Conservation (phyloP, 2,329 filamentous ascomycete species). For the Pyrenophora graminea region DNA sequence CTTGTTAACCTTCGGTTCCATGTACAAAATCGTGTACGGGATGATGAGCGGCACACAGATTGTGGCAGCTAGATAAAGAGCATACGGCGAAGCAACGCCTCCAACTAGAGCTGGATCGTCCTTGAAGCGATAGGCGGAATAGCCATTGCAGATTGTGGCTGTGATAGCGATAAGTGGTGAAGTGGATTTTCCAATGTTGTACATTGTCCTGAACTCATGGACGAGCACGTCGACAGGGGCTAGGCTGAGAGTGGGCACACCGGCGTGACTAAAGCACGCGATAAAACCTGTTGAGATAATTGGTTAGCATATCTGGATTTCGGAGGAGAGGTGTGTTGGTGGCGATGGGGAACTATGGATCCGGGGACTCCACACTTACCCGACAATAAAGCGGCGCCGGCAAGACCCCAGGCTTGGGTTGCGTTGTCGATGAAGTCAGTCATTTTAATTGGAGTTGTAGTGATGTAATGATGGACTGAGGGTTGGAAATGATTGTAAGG, state of each 20-base stretch:
- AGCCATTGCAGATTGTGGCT: slow-evolving; percentile 6
- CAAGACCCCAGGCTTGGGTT: neutral
- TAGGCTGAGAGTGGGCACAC: slow-evolving; percentile 6
- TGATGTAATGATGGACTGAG: neutral
- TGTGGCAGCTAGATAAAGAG: neutral
- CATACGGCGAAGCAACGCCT: neutral
- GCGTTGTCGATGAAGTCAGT: neutral
- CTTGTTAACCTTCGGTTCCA: slow-evolving; percentile 5
- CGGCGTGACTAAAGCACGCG: slow-evolving; percentile 8
- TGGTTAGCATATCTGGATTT: neutral
- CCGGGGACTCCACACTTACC: neutral
- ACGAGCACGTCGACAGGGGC: slow-evolving; percentile 6
- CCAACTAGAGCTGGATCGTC: neutral
- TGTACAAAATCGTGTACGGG: slow-evolving; percentile 5
- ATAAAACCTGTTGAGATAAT: neutral
- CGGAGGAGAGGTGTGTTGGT: neutral
- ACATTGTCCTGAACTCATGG: slow-evolving; percentile 9
- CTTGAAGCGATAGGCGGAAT: slow-evolving; percentile 1
- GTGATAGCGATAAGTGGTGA: slow-evolving; percentile 3
- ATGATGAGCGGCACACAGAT: slow-evolving; percentile 1
- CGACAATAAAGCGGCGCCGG: slow-evolving; percentile 4
- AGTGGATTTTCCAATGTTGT: slow-evolving; percentile 7
- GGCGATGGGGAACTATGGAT: too few species aligned
- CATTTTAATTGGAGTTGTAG: neutral
- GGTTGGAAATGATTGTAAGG: too few species aligned